phyloP scores from a whole-genome alignment of 2,329 filamentous ascomycete species.

The Alternaria tenuissima region DNA sequence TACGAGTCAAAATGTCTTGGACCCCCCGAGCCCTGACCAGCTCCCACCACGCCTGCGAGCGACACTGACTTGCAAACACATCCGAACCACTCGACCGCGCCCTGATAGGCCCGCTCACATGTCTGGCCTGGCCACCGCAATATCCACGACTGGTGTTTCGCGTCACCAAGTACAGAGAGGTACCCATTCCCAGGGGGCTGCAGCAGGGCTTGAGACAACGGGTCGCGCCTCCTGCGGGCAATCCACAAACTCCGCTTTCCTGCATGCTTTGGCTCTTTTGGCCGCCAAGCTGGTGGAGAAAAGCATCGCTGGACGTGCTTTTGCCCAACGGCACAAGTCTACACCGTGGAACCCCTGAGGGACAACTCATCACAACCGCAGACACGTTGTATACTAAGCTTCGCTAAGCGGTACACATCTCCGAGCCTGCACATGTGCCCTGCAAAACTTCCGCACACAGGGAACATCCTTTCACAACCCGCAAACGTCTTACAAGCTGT shows the following conservation, averaged over 20 bases:
- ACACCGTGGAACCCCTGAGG: background rate
- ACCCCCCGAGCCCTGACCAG: constrained; percentile 1
- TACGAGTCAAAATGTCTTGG: constrained; percentile 16
- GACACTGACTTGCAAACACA: too few species aligned
- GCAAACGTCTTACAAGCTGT: background rate
- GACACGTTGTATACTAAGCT: background rate
- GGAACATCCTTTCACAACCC: background rate
- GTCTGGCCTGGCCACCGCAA: background rate
- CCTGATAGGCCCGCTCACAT: background rate
- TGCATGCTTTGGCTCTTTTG: constrained; percentile 5
- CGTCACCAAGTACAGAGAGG: background rate
- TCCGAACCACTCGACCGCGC: too few species aligned
- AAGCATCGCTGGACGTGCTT: background rate
- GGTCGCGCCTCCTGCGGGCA: constrained; percentile 8
- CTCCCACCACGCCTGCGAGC: background rate
- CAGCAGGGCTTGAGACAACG: constrained; percentile 11
- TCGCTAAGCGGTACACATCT: background rate
- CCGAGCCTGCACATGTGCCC: background rate
- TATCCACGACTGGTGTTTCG: background rate
- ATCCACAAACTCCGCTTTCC: constrained; percentile 12
- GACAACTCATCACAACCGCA: background rate
- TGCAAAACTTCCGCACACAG: background rate
- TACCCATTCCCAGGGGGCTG: constrained; percentile 1
- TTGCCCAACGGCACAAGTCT: background rate
- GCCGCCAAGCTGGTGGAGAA: background rate